phyloP scores from a whole-genome alignment of 2,329 filamentous ascomycete species.

The Aspergillaceae sp. region DNA sequence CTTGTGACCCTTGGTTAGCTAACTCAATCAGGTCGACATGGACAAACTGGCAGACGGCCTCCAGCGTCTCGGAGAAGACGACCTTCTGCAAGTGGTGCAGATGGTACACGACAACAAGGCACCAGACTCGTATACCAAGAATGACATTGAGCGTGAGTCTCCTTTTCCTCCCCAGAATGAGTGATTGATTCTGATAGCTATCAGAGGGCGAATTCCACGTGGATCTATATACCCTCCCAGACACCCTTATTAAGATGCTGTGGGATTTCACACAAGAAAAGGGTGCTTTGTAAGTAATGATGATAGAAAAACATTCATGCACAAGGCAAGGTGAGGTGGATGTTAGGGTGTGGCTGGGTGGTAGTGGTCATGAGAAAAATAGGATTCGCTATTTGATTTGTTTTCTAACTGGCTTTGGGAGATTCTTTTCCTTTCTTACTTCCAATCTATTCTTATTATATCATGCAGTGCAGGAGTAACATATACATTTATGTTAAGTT shows the following conservation, averaged over 20 bases:
- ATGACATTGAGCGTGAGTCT: conserved; percentile 82
- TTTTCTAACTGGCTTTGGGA: too few relatives aligned
- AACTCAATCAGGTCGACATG: conserved; percentile 58
- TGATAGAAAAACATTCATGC: too few relatives aligned
- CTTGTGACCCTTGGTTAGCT: too few relatives aligned
- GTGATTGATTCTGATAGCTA: conserved; percentile 23
- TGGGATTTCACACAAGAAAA: conserved; percentile 69
- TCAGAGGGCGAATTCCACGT: conserved; percentile 94
- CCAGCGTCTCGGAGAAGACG: conserved; percentile 83
- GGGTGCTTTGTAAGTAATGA: conserved; percentile 25
- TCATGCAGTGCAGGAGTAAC: too few relatives aligned
- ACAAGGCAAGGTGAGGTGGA: too few relatives aligned
- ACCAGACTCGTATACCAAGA: conserved; percentile 90
- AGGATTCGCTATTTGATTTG: too few relatives aligned
- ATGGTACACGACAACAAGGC: conserved; percentile 97
- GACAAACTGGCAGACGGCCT: conserved; percentile 93
- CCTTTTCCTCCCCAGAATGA: not conserved
- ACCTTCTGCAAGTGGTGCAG: conserved; percentile 88
- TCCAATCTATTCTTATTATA: too few relatives aligned
- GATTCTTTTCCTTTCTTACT: too few relatives aligned
- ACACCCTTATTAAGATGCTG: conserved; percentile 79
- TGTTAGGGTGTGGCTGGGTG: too few relatives aligned
- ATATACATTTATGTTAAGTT: too few relatives aligned
- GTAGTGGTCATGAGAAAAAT: too few relatives aligned
- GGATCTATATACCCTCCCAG: conserved; percentile 94